phyloP scores from a whole-genome alignment of 2,329 filamentous ascomycete genomes.

The Hymenoscyphus occultus region DNA sequence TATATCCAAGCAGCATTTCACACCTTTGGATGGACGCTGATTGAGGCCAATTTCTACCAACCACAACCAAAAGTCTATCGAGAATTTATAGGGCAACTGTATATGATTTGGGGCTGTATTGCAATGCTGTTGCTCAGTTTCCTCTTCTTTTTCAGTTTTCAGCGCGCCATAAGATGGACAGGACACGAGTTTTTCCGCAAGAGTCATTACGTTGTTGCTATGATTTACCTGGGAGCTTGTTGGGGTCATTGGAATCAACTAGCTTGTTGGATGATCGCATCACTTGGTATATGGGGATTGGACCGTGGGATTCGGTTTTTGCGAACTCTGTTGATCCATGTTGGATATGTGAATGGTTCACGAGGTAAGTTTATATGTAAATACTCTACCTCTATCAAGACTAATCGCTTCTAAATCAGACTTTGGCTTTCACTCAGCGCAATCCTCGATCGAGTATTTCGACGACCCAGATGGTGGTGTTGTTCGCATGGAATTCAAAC shows the following conservation, averaged over 20 bases:
- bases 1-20: conserved; percentile 65
- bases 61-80: conserved; percentile 61
- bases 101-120: conserved; percentile 71
- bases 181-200: conserved; percentile 80
- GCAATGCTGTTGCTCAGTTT: conserved; percentile 63
- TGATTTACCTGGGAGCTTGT: conserved; percentile 71
- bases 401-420: conserved; percentile 28
- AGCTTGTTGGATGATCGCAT: conserved; percentile 65
- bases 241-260: conserved; percentile 72
- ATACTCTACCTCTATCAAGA: not conserved
- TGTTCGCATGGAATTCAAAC: conserved; percentile 63
- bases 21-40: conserved; percentile 67
- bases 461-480: conserved; percentile 57
- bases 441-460: conserved; percentile 52
- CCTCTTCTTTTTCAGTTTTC: conserved; percentile 57
- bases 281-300: conserved; percentile 61
- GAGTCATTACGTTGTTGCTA: conserved; percentile 68
- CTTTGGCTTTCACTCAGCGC: conserved; percentile 53
- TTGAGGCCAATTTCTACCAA: conserved; percentile 66
- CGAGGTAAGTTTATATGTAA: conserved; percentile 26
- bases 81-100: conserved; percentile 59
- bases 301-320: conserved; percentile 60
- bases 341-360: conserved; percentile 45
- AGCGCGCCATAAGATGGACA: conserved; percentile 58
- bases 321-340: conserved; percentile 59